Evolutionary conservation across 306 rosid genomes (phyloP), one percentile per base, ranked within the genome.

Genomic region (Fragaria ananassa): DNA sequence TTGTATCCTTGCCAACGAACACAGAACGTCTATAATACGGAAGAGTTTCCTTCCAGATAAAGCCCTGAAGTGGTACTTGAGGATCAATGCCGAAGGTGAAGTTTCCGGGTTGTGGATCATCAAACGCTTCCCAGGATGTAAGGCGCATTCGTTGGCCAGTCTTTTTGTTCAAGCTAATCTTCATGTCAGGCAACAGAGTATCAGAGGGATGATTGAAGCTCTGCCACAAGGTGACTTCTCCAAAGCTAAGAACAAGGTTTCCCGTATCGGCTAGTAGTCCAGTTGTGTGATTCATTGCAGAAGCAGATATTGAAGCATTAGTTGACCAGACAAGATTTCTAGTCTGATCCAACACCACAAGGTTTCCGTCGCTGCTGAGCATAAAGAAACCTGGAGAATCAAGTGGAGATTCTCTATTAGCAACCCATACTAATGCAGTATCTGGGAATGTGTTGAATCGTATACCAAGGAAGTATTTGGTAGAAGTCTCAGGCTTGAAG

Each of bases 391-490:
- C 86, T 0, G 80, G 60, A 10, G 41, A 39, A 70, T 84, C 84
- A 4, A 89, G 71, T 1, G 89, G 89, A 39, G 0, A 51, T 64
- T 86, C 83, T 77, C 89, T 86, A 78, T 90, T 92, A 13, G 96
- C 96, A 57, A 92, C 85, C 97, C 97, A 87, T 21, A 92, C 87
- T 18, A 17, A 6, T 8, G 64, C 19, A 0, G 12, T 51, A 1
- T 71, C 31, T 71, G 64, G 75, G 63, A 71, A n/a, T 34, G 2
- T 34, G 19, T 51, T 34, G 34, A 50, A 34, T 62, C 63, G n/a
- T 51, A 71, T 34, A 29, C 75, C 63, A 19, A 50, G 35, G 42
- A 29, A 62, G 42, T 62, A 27, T 31, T 31, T 31, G 4, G 83
- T 75, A 45, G 89, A 74, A 0, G 60, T 86, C 82, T 91, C 89